These are phyloP conservation scores for Mrakia frigida DNA, from an alignment of 768 basidiomycete genomes.

Conservation along the genomic window DNA sequence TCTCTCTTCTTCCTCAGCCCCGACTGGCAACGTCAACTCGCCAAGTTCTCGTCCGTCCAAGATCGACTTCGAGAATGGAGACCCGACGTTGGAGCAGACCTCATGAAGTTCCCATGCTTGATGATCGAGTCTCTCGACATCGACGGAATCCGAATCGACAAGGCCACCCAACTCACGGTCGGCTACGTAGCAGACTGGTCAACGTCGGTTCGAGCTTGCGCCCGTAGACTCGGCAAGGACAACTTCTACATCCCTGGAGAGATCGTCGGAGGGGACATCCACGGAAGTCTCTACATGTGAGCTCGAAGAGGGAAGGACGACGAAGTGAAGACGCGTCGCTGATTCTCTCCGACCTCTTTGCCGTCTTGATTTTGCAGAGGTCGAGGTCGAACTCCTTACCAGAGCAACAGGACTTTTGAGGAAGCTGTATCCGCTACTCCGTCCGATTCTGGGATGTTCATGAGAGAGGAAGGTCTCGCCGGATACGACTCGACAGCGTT, in stretches of 20 bases:
- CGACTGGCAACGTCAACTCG: conserved; percentile 73
- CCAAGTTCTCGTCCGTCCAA: conserved; percentile 93
- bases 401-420: conserved; percentile 62
- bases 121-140: conserved; percentile 79
- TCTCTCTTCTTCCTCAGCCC: conserved; percentile 29
- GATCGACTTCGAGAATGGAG: conserved; percentile 93
- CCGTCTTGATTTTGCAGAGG: conserved; percentile 46
- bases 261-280: conserved; percentile 85
- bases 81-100: conserved; percentile 64
- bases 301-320: conserved; percentile 35
- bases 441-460: conserved; percentile 67
- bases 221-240: conserved; percentile 62
- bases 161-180: conserved; percentile 84
- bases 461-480: conserved; percentile 59
- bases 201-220: conserved; percentile 66
- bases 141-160: conserved; percentile 92
- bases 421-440: conserved; percentile 64
- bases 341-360: not conserved
- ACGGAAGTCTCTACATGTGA: conserved; percentile 77
- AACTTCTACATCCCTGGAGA: conserved; percentile 91
- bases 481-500: conserved; percentile 77
- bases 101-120: conserved; percentile 75
- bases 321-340: no score
- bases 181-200: conserved; percentile 74
- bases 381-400: conserved; percentile 74